phyloP scores from a whole-genome alignment of 1,284 basidiomycete species.

The Pseudozyma tsukubaensis region DNA sequence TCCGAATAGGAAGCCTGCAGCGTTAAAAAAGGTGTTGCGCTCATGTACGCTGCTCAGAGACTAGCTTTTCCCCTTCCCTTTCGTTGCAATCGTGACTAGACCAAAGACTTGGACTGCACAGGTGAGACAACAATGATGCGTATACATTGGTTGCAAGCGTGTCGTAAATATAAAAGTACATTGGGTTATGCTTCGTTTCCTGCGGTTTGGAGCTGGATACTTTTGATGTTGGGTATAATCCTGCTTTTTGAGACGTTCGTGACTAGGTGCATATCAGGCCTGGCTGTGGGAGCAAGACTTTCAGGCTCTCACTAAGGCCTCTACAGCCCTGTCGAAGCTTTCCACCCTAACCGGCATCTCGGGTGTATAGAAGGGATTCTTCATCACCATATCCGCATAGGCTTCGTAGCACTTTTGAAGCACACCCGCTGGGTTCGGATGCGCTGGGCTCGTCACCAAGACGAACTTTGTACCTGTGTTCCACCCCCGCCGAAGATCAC shows the following conservation, averaged over 20 bases:
- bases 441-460: constrained; percentile 82
- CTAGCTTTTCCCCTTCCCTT: constrained; percentile 4
- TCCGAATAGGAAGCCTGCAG: constrained; percentile 72
- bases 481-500: not conserved
- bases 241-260: not conserved
- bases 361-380: constrained; percentile 97
- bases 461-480: constrained; percentile 94
- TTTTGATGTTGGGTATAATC: not conserved
- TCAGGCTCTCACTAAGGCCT: constrained; percentile 49
- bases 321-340: constrained; percentile 79
- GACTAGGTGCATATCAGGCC: too few species aligned
- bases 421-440: constrained; percentile 72
- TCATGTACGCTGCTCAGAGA: constrained; percentile 70
- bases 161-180: not conserved
- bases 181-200: too few species aligned
- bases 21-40: constrained; percentile 70
- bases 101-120: too few species aligned
- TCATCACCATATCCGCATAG: constrained; percentile 95
- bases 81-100: not conserved
- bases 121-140: too few species aligned
- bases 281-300: not conserved
- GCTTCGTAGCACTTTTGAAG: constrained; percentile 85
- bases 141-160: too few species aligned
- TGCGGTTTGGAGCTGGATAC: not conserved
- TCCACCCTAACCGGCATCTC: constrained; percentile 98